A percentile compares a stretch with the other conserved stretches of the same genome.
Evolutionary conservation across 257 asterid genomes (phyloP).

Genomic region (Mentha longifolia): DNA sequence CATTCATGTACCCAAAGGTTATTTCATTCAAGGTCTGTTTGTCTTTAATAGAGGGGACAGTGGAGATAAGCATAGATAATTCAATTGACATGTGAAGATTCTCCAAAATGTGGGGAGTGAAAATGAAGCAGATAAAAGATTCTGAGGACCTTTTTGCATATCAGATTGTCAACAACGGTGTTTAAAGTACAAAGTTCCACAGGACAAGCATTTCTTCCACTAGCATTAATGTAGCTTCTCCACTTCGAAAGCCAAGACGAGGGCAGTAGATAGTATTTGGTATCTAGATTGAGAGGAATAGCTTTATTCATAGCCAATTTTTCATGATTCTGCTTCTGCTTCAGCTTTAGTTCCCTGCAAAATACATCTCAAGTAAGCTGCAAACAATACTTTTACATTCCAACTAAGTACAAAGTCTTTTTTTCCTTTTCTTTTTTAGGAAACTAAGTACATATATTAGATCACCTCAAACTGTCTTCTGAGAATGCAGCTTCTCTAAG

Average conservation of each 20-base stretch:
- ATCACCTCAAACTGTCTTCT: slow-evolving; percentile 86
- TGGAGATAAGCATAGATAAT: not conserved
- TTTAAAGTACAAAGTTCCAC: slow-evolving; percentile 67
- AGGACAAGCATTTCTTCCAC: slow-evolving; percentile 66
- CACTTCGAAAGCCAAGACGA: slow-evolving; percentile 86
- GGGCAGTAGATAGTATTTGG: slow-evolving; percentile 75
- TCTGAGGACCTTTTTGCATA: slow-evolving; percentile 71
- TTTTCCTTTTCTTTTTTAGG: too few species aligned
- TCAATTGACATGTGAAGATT: slow-evolving; percentile 8
- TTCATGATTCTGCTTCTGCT: slow-evolving; percentile 84
- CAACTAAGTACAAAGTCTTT: slow-evolving; percentile 10
- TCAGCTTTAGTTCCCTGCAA: slow-evolving; percentile 89
- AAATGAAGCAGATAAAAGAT: slow-evolving; percentile 25
- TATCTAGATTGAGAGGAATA: slow-evolving; percentile 55
- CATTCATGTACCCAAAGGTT: too few species aligned
- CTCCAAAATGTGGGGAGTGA: not conserved
- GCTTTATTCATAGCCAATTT: slow-evolving; percentile 68
- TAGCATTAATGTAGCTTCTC: slow-evolving; percentile 72
- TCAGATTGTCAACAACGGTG: slow-evolving; percentile 60
- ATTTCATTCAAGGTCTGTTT: slow-evolving; percentile 13
- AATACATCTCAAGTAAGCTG: slow-evolving; percentile 44
- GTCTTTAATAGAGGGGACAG: slow-evolving; percentile 10
- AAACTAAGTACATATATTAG: slow-evolving; percentile 29
- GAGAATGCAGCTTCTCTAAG: slow-evolving; percentile 80
- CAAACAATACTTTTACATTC: slow-evolving; percentile 21